phyloP scores from a whole-genome alignment of 305 asterid species.

The Caryopteris hybrid region DNA sequence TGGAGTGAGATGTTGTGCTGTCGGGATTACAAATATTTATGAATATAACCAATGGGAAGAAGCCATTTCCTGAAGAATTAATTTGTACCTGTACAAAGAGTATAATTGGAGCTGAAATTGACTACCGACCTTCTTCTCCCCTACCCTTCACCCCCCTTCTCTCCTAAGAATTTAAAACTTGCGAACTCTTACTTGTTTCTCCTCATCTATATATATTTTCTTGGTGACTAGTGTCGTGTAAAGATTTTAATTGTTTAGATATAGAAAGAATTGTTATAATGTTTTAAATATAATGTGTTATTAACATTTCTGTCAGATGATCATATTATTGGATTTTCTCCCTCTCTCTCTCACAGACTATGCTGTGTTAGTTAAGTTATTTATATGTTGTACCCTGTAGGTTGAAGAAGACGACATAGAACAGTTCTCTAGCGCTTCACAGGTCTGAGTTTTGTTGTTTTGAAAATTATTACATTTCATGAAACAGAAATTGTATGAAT shows the following conservation, averaged over 20 bases:
- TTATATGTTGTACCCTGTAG: conserved; percentile 29
- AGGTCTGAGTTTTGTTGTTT: conserved; percentile 19
- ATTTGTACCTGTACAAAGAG: neutral
- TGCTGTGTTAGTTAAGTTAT: neutral
- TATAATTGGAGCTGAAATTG: neutral
- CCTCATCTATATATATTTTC: neutral
- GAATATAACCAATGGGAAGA: neutral
- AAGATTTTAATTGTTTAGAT: too few species aligned
- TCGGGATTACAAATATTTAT: neutral
- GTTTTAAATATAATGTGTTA: neutral
- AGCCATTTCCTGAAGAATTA: neutral
- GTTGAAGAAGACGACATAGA: conserved; percentile 56
- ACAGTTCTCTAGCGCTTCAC: conserved; percentile 55
- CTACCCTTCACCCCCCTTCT: neutral
- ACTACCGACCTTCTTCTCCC: neutral
- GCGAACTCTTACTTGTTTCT: too few species aligned
- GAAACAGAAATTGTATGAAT: neutral
- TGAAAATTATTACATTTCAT: neutral
- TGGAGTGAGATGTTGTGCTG: neutral
- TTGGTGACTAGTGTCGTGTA: conserved; percentile 3
- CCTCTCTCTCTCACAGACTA: neutral
- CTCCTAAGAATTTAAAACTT: neutral
- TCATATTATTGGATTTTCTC: neutral
- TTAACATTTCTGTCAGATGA: conserved; percentile 6
- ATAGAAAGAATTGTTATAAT: neutral